Conservation (phyloP, 2,329 filamentous ascomycete genomes). For the Ambrosiella cleistominuta region DNA sequence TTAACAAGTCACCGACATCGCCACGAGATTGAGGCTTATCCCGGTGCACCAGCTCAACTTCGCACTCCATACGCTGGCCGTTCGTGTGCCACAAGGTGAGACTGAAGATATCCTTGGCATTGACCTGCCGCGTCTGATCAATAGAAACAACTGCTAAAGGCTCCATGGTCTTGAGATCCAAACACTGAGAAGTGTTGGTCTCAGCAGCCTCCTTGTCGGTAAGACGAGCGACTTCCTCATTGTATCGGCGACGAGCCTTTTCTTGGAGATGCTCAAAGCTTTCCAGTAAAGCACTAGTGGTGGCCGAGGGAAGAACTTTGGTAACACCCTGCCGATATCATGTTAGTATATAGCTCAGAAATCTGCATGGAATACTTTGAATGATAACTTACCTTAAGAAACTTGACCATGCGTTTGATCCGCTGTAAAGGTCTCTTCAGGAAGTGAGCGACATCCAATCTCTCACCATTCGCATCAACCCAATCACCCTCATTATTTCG, state of each 20-base stretch:
- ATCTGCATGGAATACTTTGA: neutral
- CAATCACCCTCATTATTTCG: constrained; percentile 49
- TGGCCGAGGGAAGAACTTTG: constrained; percentile 32
- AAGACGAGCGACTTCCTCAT: constrained; percentile 51
- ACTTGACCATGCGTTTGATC: constrained; percentile 72
- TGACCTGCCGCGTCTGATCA: constrained; percentile 64
- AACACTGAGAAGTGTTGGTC: constrained; percentile 64
- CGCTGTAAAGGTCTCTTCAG: constrained; percentile 77
- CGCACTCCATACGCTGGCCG: constrained; percentile 76
- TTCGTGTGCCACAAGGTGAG: constrained; percentile 74
- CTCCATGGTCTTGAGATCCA: constrained; percentile 62
- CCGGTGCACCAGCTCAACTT: constrained; percentile 69
- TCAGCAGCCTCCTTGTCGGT: constrained; percentile 71
- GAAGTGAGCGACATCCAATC: constrained; percentile 85
- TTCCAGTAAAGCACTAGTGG: constrained; percentile 23
- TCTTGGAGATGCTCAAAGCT: constrained; percentile 57
- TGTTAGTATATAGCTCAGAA: neutral
- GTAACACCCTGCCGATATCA: constrained; percentile 32
- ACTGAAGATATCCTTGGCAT: constrained; percentile 77
- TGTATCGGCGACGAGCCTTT: constrained; percentile 49
- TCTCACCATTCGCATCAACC: constrained; percentile 59
- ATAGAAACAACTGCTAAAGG: constrained; percentile 53
- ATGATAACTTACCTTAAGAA: constrained; percentile 44
- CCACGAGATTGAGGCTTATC: constrained; percentile 55
- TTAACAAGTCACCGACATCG: constrained; percentile 66